Percentiles rank a stretch among this genome's conserved stretches.
Evolutionary conservation across 2,329 filamentous ascomycete genomes (phyloP).

Genomic region (Colletotrichum sublineola): DNA sequence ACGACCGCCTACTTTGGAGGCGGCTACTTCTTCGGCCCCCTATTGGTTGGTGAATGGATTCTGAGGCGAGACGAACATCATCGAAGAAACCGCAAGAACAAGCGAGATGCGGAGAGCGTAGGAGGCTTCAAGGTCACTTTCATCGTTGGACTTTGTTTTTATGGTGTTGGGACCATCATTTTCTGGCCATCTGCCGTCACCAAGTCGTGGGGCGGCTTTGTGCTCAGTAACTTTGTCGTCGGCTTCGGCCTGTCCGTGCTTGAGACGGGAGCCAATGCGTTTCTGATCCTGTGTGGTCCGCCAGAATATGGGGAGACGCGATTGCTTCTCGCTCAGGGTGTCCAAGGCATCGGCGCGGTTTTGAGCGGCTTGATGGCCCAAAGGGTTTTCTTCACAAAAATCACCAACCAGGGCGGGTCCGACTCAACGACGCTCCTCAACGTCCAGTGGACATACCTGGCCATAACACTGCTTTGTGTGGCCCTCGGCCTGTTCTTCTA

Average conservation of each 20-base stretch:
- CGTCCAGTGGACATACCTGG: constrained; percentile 90
- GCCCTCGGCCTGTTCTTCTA: constrained; percentile 77
- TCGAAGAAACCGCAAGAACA: constrained; percentile 54
- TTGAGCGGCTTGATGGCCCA: constrained; percentile 80
- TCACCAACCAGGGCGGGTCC: constrained; percentile 54
- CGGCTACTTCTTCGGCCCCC: constrained; percentile 77
- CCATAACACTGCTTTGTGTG: constrained; percentile 81
- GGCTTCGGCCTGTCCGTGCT: constrained; percentile 82
- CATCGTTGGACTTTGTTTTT: constrained; percentile 81
- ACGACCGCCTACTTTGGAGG: constrained; percentile 79
- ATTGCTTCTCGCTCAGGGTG: constrained; percentile 79
- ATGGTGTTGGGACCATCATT: constrained; percentile 83
- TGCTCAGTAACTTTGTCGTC: constrained; percentile 80
- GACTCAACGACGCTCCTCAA: constrained; percentile 70
- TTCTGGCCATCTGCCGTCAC: constrained; percentile 87
- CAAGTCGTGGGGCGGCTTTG: constrained; percentile 81
- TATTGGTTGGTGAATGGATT: constrained; percentile 78
- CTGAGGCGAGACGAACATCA: constrained; percentile 76
- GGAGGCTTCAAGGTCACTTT: constrained; percentile 85
- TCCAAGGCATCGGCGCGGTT: constrained; percentile 82
- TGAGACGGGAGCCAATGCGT: constrained; percentile 86
- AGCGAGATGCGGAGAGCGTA: constrained; percentile 56
- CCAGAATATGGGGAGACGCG: constrained; percentile 80
- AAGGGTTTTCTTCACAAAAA: constrained; percentile 77
- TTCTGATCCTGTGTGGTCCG: constrained; percentile 78